Base-by-base conservation (phyloP, 1,284 basidiomycete species). In the Fomitopsis betulina region DNA sequence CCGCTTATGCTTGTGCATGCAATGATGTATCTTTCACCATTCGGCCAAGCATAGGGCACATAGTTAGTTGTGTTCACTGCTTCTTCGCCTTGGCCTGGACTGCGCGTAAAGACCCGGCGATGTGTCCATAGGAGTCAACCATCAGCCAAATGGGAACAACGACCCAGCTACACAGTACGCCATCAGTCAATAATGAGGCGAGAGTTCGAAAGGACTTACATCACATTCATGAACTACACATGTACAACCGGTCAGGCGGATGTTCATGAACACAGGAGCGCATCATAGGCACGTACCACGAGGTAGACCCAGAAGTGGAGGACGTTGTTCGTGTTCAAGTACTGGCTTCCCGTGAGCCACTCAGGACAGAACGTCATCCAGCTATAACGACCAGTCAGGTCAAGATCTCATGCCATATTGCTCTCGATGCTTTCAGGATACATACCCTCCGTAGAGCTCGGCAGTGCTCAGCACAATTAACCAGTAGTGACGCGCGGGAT, bases 311-410 rank as follows among this genome's bases (percentile, higher is more conserved):
- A 81, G 56, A 78, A 69, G 62, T 76, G 76, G 33, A 80, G 73
- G 47, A 77, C 72, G 65, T 92, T 89, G 1, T 84, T 86, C 0
- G 84, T 89, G 65, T 88, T 79, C 58, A 93, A 72, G 65, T 80
- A 87, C 0, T 85, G 83, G 63, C 83, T 89, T 35, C 88, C 90
- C 0, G 82, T 86, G 57, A 93, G 73, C 91, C 91, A 93, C 71
- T 93, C 89, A 1, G 90, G 91, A 67, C 84, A 86, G 73, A 92
- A 92, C 3, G 89, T 93, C 89, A 93, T 91, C 84, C 85, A 91
- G 27, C 87, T 89, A 55, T 32, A n/a, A 59, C 51, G 39, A 30
- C 13, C 38, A 21, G 33, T 9, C 45, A 19, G 51, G 0, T 42
- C 10, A 37, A 21, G 17, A 51, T 27, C 32, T 21, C 17, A 25